A percentile compares a stretch with the other conserved stretches of the same genome.
Evolutionary conservation across 345 rosid genomes (phyloP).

Genomic region (Murraya paniculata): DNA sequence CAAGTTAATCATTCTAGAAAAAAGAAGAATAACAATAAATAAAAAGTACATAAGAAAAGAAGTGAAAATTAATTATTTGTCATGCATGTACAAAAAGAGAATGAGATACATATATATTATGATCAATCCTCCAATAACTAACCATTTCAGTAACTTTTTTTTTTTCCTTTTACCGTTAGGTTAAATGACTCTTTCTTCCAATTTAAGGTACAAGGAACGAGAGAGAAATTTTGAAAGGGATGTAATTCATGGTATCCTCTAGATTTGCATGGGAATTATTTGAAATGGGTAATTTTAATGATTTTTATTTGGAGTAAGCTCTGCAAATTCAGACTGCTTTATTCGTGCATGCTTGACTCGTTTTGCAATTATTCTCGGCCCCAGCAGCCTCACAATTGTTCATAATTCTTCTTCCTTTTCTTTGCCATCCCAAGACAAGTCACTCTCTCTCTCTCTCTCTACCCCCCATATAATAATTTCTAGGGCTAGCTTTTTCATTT

Average conservation of each 20-base stretch:
- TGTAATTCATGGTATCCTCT: neutral
- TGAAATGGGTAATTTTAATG: conserved; percentile 23
- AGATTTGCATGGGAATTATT: conserved; percentile 12
- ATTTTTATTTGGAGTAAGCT: neutral
- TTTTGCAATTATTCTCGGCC: conserved; percentile 37
- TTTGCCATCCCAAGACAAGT: conserved; percentile 32
- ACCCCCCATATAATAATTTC: conserved; percentile 8
- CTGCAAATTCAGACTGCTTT: conserved; percentile 27
- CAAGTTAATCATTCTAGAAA: neutral
- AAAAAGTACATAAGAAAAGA: too few relatives aligned
- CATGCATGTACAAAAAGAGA: neutral
- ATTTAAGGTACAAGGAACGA: conserved; percentile 10
- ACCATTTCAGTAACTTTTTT: neutral
- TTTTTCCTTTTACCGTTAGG: conserved; percentile 13
- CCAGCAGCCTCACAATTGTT: conserved; percentile 30
- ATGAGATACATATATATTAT: neutral
- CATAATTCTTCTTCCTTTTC: conserved; percentile 32
- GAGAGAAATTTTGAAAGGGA: conserved; percentile 2
- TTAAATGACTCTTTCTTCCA: conserved; percentile 12
- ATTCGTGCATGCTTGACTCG: conserved; percentile 36
- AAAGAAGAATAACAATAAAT: neutral
- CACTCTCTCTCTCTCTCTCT: conserved; percentile 21
- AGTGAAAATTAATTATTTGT: neutral
- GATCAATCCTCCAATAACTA: conserved; percentile 19
- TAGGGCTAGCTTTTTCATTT: conserved; percentile 20